Evolutionary conservation across 2,329 filamentous ascomycete genomes (phyloP), one percentile per base, ranked within the genome.

Genomic region (Aschersonia sp.): DNA sequence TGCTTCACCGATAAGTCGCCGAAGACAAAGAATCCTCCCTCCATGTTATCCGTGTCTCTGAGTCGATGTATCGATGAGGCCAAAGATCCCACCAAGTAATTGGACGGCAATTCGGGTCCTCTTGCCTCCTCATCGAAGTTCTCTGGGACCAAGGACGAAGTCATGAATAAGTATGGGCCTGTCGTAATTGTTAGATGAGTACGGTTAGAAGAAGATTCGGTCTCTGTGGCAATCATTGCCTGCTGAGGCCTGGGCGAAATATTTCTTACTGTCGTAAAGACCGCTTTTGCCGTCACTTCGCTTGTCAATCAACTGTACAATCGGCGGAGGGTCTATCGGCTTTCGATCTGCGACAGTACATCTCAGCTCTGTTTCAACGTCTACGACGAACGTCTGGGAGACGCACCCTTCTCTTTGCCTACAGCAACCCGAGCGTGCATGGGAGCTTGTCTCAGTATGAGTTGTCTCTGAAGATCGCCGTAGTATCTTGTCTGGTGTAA

Each of bases 1-100:
- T 80, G 71, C 59, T 84, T 84, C 51, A 91, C 80, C 0, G 86
- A 92, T 29, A 95, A 71, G 62, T 95, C 88, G 4, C 85, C 85
- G 63, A 94, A 94, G n/a, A 94, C 82, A 58, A 94, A 94, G 66
- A 89, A 94, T 1, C 82, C 87, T 9, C 84, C 84, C 63, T 92
- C 86, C 68, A 70, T 71, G 58, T 89, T 89, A 57, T 83, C 74
- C 3, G 78, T 73, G 59, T 94, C 85, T 62, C 92, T 91, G 47
- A 94, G 68, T 47, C 85, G 77, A 62, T 94, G 85, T 45, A 92
- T 71, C 6, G 88, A 94, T 2, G 88, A 94, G 4, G 85, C 82
- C 42, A 85, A 70, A 4, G 83, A 85, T 6, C 88, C 88, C 40
- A 81, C 74, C 50, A 89, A 66, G 43, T 77, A 73, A 51, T 75